Conservation (phyloP, 352 stramenopile species). For the Achlya hypogyna region DNA sequence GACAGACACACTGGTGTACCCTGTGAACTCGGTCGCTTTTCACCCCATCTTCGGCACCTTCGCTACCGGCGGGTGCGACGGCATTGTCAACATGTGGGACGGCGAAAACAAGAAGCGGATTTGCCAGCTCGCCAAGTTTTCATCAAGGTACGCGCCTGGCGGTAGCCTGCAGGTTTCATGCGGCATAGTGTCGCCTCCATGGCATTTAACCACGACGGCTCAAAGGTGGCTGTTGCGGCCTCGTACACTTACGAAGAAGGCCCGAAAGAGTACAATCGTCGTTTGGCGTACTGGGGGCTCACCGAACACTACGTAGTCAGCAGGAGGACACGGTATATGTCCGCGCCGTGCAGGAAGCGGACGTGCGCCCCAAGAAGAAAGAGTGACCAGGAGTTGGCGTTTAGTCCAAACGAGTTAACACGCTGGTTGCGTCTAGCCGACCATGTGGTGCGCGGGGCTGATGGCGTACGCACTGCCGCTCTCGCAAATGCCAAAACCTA, state of each 20-base stretch:
- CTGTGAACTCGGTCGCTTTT: slow-evolving; percentile 95
- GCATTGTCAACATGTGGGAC: slow-evolving; percentile 90
- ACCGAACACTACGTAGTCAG: slow-evolving; percentile 41
- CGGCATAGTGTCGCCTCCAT: slow-evolving; percentile 79
- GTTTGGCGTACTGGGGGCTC: slow-evolving; percentile 2
- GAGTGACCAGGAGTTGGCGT: neutral
- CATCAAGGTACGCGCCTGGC: neutral
- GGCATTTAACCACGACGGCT: slow-evolving; percentile 91
- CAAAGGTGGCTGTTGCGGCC: slow-evolving; percentile 87
- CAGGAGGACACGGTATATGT: slow-evolving; percentile 92
- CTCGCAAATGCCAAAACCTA: slow-evolving; percentile 11
- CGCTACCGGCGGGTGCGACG: slow-evolving; percentile 93
- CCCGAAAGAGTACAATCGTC: slow-evolving; percentile 83
- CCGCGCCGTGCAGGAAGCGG: slow-evolving; percentile 74
- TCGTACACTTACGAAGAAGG: slow-evolving; percentile 98
- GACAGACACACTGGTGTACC: slow-evolving; percentile 81
- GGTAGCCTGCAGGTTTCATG: neutral
- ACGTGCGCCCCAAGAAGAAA: slow-evolving; percentile 81
- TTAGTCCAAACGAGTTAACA: neutral
- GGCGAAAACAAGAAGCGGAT: slow-evolving; percentile 94
- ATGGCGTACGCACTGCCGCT: slow-evolving; percentile 14
- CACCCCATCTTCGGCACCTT: slow-evolving; percentile 92
- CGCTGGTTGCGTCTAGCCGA: slow-evolving; percentile 4
- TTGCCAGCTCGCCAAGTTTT: slow-evolving; percentile 54
- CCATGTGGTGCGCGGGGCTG: slow-evolving; percentile 11